Conservation (phyloP, 2,329 filamentous ascomycete genomes). For the Escovopsis sp. region DNA sequence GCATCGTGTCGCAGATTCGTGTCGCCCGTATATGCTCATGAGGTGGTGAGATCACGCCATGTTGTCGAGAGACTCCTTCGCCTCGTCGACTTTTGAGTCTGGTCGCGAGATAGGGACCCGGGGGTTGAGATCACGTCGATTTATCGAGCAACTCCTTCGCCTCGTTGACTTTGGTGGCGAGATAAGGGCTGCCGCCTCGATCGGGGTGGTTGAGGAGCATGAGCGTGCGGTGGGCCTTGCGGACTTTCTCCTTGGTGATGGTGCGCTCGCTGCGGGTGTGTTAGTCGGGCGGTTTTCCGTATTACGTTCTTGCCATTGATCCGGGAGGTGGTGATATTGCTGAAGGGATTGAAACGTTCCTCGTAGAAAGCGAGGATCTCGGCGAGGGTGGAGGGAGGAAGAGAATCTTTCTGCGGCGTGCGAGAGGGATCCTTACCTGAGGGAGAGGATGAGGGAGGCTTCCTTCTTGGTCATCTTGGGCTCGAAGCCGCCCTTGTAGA, state of each 20-base stretch:
- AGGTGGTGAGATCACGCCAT: constrained; percentile 32
- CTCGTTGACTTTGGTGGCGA: constrained; percentile 96
- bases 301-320: constrained; percentile 1
- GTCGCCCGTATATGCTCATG: constrained; percentile 21
- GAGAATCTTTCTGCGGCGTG: neutral
- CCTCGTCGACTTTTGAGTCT: constrained; percentile 98
- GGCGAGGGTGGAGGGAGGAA: neutral
- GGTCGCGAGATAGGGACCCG: constrained; percentile 86
- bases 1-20: too few relatives aligned
- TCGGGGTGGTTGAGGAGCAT: constrained; percentile 98
- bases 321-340: neutral
- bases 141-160: constrained; percentile 95
- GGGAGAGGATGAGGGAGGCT: constrained; percentile 76
- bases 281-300: too few relatives aligned
- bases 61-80: constrained; percentile 91
- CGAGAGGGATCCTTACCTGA: constrained; percentile 45
- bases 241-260: constrained; percentile 81
- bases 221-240: constrained; percentile 85
- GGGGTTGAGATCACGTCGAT: constrained; percentile 40
- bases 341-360: too few relatives aligned
- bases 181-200: constrained; percentile 86
- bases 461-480: constrained; percentile 84
- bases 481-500: constrained; percentile 99
- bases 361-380: too few relatives aligned
- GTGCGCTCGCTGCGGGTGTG: constrained; percentile 59